Evolutionary conservation across 2,329 filamentous ascomycete genomes (phyloP), one percentile per base, ranked within the genome.

Genomic region (Magnaporthales sp.): DNA sequence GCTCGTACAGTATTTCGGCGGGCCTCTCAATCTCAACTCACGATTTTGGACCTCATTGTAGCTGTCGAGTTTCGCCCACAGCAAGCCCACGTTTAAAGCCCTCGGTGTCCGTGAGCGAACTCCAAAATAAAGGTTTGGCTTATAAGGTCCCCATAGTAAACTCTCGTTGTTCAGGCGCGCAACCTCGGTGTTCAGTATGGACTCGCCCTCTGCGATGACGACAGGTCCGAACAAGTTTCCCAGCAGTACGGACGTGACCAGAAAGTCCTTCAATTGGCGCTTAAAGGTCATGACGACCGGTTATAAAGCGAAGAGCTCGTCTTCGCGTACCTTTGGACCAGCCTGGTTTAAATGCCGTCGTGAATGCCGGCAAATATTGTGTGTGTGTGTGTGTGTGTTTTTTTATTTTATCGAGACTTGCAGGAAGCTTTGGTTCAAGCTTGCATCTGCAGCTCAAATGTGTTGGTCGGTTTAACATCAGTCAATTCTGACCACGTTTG

Each of bases 91-190:
- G 77, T 89, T 87, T 71, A 98, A 77, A 72, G 91, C 93, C 75
- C 93, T 88, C 0, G 93, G 90, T 64, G 94, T 83, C 67, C 93
- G 86, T 62, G 94, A 92, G 24, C 92, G 86, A 46, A 97, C 86
- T 1, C 94, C 94, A 80, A 98, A 98, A 78, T 97, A 98, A 61
- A 98, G 79, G 74, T 97, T 97, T 0, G 94, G 91, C 71, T 92
- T 87, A 80, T 98, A 99, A 1, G 95, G 92, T 0, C 95, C 95
- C 95, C 95, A 99, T 80, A 98, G 83, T 72, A 99, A 83, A 74
- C 90, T 94, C 74, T 96, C 85, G 77, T 98, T 97, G 74, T 86
- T 86, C 69, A 81, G 75, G 15, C 82, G 82, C 38, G 78, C 80
- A 68, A 85, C 78, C 72, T 86, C 83, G 69, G 75, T 77, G 60